phyloP scores from a whole-genome alignment of 176 grass and related monocot genomes.

The Triticum turgidum region DNA sequence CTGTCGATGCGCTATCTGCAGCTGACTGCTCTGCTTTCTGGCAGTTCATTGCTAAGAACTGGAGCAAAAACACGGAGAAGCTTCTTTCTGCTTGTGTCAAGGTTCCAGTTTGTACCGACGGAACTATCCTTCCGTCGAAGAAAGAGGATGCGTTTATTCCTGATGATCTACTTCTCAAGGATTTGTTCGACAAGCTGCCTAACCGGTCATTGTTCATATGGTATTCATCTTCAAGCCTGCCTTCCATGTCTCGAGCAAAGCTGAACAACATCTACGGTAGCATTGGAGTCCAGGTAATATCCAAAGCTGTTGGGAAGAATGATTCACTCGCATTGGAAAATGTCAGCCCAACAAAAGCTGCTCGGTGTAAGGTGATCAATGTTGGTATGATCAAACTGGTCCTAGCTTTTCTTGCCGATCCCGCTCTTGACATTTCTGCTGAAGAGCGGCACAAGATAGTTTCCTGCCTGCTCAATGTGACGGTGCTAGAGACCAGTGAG shows the following conservation, averaged over 20 bases:
- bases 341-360: background rate
- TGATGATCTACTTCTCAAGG: conserved; percentile 63
- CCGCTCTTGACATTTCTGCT: conserved; percentile 35
- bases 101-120: conserved; percentile 35
- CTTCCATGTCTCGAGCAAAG: conserved; percentile 29
- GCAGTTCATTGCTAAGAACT: conserved; percentile 48
- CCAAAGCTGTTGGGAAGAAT: conserved; percentile 41
- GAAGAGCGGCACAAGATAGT: conserved; percentile 41
- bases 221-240: conserved; percentile 42
- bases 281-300: conserved; percentile 55
- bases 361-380: conserved; percentile 19
- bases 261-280: conserved; percentile 50
- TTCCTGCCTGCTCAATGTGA: conserved; percentile 36
- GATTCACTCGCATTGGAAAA: conserved; percentile 15
- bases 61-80: conserved; percentile 25
- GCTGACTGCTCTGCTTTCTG: conserved; percentile 62
- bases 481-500: conserved; percentile 34
- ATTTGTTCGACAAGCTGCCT: conserved; percentile 47
- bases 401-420: conserved; percentile 48
- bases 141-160: conserved; percentile 66
- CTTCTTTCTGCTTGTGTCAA: conserved; percentile 41
- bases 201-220: conserved; percentile 51
- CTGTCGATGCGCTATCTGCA: background rate
- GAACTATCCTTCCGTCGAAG: conserved; percentile 28
- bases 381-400: conserved; percentile 41